Percentiles rank a stretch among this genome's conserved stretches.
Evolutionary conservation across 768 basidiomycete species (phyloP).

Genomic region (Macrocybe gigantea): DNA sequence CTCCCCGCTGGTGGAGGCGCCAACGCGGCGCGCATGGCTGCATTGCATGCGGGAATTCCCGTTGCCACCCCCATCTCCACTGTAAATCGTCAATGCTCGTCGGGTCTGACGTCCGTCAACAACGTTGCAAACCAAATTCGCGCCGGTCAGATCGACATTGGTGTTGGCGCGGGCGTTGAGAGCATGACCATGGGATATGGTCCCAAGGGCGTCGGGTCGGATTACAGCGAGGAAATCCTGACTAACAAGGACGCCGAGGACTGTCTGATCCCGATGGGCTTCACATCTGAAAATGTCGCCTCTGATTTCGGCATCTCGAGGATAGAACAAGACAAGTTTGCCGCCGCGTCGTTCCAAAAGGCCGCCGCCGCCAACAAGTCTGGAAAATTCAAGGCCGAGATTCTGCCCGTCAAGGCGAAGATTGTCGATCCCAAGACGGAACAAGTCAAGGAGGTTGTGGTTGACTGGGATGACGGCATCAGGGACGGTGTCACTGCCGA

Average conservation of each 20-base stretch:
- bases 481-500: constrained; percentile 79
- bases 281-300: constrained; percentile 94
- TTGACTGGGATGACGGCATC: constrained; percentile 82
- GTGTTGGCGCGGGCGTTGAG: constrained; percentile 90
- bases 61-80: constrained; percentile 69
- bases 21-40: constrained; percentile 77
- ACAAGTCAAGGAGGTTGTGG: constrained; percentile 57
- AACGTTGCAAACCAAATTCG: constrained; percentile 79
- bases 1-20: constrained; percentile 86
- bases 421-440: constrained; percentile 71
- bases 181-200: constrained; percentile 84
- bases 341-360: constrained; percentile 80
- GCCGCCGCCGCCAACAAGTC: constrained; percentile 76
- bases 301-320: constrained; percentile 70
- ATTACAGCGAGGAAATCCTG: constrained; percentile 61
- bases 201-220: constrained; percentile 40
- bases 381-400: constrained; percentile 80
- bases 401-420: constrained; percentile 72
- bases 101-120: constrained; percentile 76
- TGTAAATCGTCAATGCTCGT: constrained; percentile 88
- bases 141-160: constrained; percentile 80
- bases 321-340: constrained; percentile 75
- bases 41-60: constrained; percentile 82
- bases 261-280: constrained; percentile 85
- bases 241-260: constrained; percentile 66